phyloP scores from a whole-genome alignment of 495 filamentous ascomycete genomes.

The Aspergillus ostianus region DNA sequence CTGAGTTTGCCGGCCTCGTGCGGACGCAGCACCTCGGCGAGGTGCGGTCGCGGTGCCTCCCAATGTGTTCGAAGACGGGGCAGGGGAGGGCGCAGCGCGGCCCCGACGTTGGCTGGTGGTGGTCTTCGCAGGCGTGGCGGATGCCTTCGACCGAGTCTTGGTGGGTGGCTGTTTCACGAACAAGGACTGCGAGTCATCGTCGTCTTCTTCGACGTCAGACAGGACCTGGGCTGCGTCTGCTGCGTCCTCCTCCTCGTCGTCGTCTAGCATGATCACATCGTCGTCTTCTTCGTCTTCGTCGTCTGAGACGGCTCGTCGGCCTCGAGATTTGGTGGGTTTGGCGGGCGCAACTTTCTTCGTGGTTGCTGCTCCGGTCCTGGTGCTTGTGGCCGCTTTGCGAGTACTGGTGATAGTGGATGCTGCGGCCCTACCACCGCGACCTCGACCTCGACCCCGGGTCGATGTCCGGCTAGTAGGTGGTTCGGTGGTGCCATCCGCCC shows the following conservation, averaged over 20 bases:
- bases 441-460: slow-evolving; percentile 49
- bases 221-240: slow-evolving; percentile 29
- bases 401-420: slow-evolving; percentile 37
- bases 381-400: slow-evolving; percentile 41
- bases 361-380: slow-evolving; percentile 38
- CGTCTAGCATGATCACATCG: slow-evolving; percentile 61
- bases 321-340: slow-evolving; percentile 38
- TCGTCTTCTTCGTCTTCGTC: slow-evolving; percentile 59
- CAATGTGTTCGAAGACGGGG: slow-evolving; percentile 46
- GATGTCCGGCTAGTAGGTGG: slow-evolving; percentile 21
- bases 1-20: slow-evolving; percentile 50
- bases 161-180: slow-evolving; percentile 54
- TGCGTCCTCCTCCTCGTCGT: slow-evolving; percentile 62
- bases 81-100: slow-evolving; percentile 39
- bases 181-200: slow-evolving; percentile 49
- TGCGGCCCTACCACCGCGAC: slow-evolving; percentile 47
- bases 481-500: slow-evolving; percentile 39
- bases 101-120: slow-evolving; percentile 28
- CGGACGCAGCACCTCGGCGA: slow-evolving; percentile 23
- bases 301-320: slow-evolving; percentile 51
- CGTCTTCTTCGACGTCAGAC: slow-evolving; percentile 33
- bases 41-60: slow-evolving; percentile 40
- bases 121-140: slow-evolving; percentile 8
- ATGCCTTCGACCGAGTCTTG: slow-evolving; percentile 28
- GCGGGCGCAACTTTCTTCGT: slow-evolving; percentile 37